Conservation (phyloP, 345 rosid genomes). For the Camelina hispida region DNA sequence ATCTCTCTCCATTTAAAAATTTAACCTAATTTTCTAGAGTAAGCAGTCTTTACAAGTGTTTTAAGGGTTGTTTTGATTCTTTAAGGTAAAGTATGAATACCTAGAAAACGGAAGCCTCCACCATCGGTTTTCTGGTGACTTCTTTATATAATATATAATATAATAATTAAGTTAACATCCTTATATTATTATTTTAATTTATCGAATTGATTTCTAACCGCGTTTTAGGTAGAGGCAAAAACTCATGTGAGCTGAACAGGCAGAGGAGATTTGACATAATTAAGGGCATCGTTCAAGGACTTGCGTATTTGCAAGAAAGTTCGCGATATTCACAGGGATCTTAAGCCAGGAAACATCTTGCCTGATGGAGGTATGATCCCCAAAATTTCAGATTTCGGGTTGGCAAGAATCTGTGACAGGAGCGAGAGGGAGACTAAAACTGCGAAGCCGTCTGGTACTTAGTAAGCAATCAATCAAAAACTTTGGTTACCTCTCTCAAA, state of each 20-base stretch:
- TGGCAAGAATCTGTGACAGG: not conserved
- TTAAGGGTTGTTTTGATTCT: too few species aligned
- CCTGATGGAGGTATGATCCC: not conserved
- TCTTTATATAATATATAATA: not conserved
- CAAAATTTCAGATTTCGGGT: slow-evolving; percentile 1
- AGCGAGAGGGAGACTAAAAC: not conserved
- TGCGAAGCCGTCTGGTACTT: not conserved
- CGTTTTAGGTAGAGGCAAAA: not conserved
- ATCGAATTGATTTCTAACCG: too few species aligned
- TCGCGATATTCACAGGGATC: not conserved
- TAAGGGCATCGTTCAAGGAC: not conserved
- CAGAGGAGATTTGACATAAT: not conserved
- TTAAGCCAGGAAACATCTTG: not conserved
- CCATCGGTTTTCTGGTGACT: not conserved
- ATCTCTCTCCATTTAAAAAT: too few species aligned
- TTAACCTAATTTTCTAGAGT: too few species aligned
- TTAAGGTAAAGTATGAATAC: not conserved
- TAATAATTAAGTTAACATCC: not conserved
- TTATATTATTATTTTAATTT: too few species aligned
- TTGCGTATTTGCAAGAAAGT: not conserved
- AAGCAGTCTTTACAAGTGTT: too few species aligned
- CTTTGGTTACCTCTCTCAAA: not conserved
- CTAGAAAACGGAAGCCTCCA: not conserved
- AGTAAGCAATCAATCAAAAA: not conserved
- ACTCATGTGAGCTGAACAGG: not conserved